Evolutionary conservation across 2,329 filamentous ascomycete species (phyloP).

Genomic region (Trichoderma sp.): DNA sequence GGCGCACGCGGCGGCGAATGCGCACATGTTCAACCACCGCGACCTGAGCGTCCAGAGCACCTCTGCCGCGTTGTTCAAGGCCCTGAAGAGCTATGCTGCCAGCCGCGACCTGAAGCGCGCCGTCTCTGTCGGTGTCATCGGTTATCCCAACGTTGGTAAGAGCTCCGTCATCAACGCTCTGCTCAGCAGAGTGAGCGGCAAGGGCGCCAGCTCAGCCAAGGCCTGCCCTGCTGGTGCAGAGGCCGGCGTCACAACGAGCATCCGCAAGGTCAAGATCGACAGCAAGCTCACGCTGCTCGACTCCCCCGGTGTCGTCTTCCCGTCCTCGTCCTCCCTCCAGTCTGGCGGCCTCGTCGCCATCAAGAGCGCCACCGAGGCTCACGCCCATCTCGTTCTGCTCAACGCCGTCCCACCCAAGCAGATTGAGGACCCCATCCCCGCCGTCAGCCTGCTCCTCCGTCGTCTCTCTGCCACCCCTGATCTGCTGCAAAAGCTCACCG

Average conservation of each 20-base stretch:
- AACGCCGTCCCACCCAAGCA: slow-evolving; percentile 93
- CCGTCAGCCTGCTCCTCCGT: slow-evolving; percentile 81
- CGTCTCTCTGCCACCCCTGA: slow-evolving; percentile 74
- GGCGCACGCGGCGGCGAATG: slow-evolving; percentile 79
- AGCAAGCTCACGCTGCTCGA: slow-evolving; percentile 92
- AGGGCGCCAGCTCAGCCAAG: slow-evolving; percentile 57
- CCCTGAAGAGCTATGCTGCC: slow-evolving; percentile 86
- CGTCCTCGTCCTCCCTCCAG: slow-evolving; percentile 57
- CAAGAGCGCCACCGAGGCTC: slow-evolving; percentile 70
- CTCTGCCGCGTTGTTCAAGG: slow-evolving; percentile 81
- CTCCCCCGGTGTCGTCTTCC: slow-evolving; percentile 94
- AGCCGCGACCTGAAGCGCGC: slow-evolving; percentile 84
- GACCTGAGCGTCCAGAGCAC: slow-evolving; percentile 86
- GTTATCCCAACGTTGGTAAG: slow-evolving; percentile 95
- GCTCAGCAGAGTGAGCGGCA: slow-evolving; percentile 73
- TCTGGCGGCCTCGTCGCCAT: slow-evolving; percentile 51
- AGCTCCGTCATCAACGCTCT: slow-evolving; percentile 96
- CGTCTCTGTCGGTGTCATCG: slow-evolving; percentile 89
- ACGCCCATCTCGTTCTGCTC: slow-evolving; percentile 83
- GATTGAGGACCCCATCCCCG: slow-evolving; percentile 88
- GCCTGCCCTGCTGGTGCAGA: slow-evolving; percentile 89
- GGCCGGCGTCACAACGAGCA: slow-evolving; percentile 86
- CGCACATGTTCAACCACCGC: slow-evolving; percentile 90
- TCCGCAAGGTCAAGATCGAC: slow-evolving; percentile 91
- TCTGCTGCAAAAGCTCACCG: slow-evolving; percentile 77